Evolutionary conservation across 2,329 filamentous ascomycete species (phyloP), one percentile per base, ranked within the genome.

Genomic region (Ophiostoma populinum): DNA sequence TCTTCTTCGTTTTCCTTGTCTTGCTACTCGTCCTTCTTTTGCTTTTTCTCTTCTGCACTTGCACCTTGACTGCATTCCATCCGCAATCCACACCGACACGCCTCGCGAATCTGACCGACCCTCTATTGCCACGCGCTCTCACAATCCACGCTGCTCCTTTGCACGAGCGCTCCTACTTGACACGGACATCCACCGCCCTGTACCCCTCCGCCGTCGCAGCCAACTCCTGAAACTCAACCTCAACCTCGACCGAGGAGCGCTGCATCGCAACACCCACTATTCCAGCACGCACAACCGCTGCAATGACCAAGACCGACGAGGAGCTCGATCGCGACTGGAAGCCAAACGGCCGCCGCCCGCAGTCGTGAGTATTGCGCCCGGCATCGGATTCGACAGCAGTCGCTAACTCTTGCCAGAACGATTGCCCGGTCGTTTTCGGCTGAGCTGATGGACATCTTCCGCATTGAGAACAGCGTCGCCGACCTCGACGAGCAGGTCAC

Each of bases 341-440:
- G 68, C 78, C 80, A 47, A 86, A 63, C 52, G 71, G 68, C 51
- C 67, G 67, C 50, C 78, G 82, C 45, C 82, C 82, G 45, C 79
- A 87, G 61, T 90, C 82, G 81, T 90, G 65, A 55, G 81, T 72
- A n/a, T n/a, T n/a, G n/a, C n/a, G n/a, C n/a, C n/a, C n/a, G n/a
- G n/a, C n/a, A n/a, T n/a, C n/a, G n/a, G n/a, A n/a, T n/a, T n/a
- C n/a, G n/a, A n/a, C n/a, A n/a, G n/a, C n/a, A n/a, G 17, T 27
- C 32, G 9, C 25, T n/a, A n/a, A 7, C n/a, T n/a, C n/a, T n/a
- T n/a, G 10, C 7, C n/a, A 93, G 86, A 43, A 90, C 81, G 41
- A 75, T 93, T 56, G 86, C 85, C 36, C 78, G 74, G 47, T 82
- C 79, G 51, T 93, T 94, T 59, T 87, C 83, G 40, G 65, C 74